Base-by-base conservation (phyloP, 2,329 filamentous ascomycete species). In the Chaetomium sp. region DNA sequence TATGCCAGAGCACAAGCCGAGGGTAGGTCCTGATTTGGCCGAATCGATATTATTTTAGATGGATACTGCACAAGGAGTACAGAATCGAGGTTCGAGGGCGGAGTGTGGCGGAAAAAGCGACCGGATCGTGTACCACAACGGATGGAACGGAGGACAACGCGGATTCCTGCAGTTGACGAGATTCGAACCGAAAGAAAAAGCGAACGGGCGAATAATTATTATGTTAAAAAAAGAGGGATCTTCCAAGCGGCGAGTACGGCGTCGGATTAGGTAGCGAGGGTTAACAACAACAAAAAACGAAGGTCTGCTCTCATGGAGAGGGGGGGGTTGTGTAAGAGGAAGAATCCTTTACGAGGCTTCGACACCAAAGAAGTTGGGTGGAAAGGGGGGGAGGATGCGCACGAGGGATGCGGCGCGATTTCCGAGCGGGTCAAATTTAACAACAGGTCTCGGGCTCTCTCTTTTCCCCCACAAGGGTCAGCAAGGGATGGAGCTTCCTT, bases 361-460 rank as follows among this genome's bases (percentile, higher is more conserved):
- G 46, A 27, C 43, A 49, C 37, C 50, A 47, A 53, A 57, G 12
- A 34, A 14, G 42, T 45, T 27, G 12, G 37, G n/a, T 34, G 19
- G 19, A 12, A 45, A 49, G 45, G 49, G 35, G 49, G 49, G 41
- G 41, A 49, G 11, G 50, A 38, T 12, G n/a, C 49, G 27, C 27
- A 32, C 36, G 38, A 41, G 52, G 42, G 45, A 58, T 52, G 52
- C 38, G 49, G 53, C 43, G 37, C 27, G 37, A 42, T 32, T 32
- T 43, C 52, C 49, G 47, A 52, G 46, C 6, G 36, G 40, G n/a
- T 48, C 52, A 54, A 55, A 52, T 52, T 55, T 49, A 58, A 48
- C 36, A 53, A 38, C 48, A 43, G 42, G 14, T 19, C 48, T 33
- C 19, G n/a, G 12, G 33, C 10, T 11, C 10, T 9, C 19, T 27